Evolutionary conservation across 2,329 filamentous ascomycete genomes (phyloP), one percentile per base, ranked within the genome.

Genomic region (Cladosporium sp.): DNA sequence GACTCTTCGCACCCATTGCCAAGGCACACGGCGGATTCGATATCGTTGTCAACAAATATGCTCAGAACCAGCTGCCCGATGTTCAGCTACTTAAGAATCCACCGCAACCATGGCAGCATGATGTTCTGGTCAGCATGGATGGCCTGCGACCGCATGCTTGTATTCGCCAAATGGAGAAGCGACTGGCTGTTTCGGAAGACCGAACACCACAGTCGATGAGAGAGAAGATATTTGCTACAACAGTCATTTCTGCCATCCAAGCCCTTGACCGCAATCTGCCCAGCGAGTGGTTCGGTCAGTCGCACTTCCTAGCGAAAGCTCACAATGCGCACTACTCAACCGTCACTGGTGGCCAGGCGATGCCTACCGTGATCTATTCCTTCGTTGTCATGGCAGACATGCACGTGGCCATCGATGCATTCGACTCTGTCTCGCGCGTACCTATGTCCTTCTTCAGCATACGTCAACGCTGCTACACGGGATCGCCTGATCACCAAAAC

Each of bases 361-460:
- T 74, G 12, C 72, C 76, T 18, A 77, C 79, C 16, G 80, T 75
- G 3, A 66, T 82, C 1, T 81, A 79, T 64, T 75, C 80, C 5
- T 82, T 83, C 69, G 82, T 79, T 5, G 69, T 72, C 52, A 73
- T 75, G 46, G 73, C 70, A 23, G 73, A 76, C 63, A 70, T 76
- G 70, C 74, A 76, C 64, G 69, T 71, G 11, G 71, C 70, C 12
- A 67, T 72, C 50, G 72, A 72, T 23, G 61, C 67, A 14, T 72
- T 46, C 56, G 74, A 68, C 69, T 60, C 66, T 11, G 69, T 76
- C n/a, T 69, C 69, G 8, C 76, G 77, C 18, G 76, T 79, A 0
- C 80, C 81, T 0, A 69, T 81, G 16, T 78, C 77, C 12, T 82
- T 83, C 73, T 81, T 83, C 74, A 78, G 69, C 29, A 75, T 77